Percentiles rank a stretch among this genome's conserved stretches.
These are phyloP conservation scores for Botryotinia convoluta DNA, from an alignment of 2,329 filamentous ascomycete genomes.

Conservation along the genomic window DNA sequence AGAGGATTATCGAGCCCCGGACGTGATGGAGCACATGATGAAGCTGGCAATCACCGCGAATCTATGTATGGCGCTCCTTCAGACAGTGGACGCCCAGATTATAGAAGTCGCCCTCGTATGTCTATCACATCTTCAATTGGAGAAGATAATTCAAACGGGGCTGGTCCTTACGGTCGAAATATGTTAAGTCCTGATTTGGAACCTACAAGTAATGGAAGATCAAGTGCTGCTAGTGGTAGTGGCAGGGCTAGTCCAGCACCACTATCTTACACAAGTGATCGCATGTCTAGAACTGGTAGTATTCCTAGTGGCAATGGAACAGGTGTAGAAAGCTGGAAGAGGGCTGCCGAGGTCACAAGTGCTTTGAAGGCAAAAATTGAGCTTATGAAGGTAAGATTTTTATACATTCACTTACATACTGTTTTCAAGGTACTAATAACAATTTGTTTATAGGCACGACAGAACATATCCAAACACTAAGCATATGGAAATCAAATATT, in stretches of 20 bases:
- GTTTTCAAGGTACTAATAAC: conserved; percentile 13
- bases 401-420: background rate
- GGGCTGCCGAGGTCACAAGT: conserved; percentile 95
- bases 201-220: conserved; percentile 34
- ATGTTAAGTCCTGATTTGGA: conserved; percentile 37
- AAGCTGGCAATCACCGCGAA: conserved; percentile 59
- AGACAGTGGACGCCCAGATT: conserved; percentile 31
- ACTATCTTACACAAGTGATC: conserved; percentile 27
- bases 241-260: conserved; percentile 37
- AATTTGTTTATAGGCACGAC: conserved; percentile 44
- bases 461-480: conserved; percentile 48
- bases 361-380: conserved; percentile 97
- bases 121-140: conserved; percentile 65
- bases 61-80: conserved; percentile 34
- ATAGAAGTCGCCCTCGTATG: conserved; percentile 39
- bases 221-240: conserved; percentile 36
- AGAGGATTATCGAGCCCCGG: conserved; percentile 39
- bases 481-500: conserved; percentile 3
- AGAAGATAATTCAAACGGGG: conserved; percentile 74
- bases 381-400: conserved; percentile 77
- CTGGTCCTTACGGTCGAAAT: conserved; percentile 34
- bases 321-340: conserved; percentile 89
- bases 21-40: conserved; percentile 54
- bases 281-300: conserved; percentile 31
- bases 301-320: conserved; percentile 44